A percentile compares a stretch with the other conserved stretches of the same genome.
These are phyloP conservation scores for Collybiopsis luxurians DNA, from an alignment of 768 basidiomycete genomes.

Conservation along the genomic window DNA sequence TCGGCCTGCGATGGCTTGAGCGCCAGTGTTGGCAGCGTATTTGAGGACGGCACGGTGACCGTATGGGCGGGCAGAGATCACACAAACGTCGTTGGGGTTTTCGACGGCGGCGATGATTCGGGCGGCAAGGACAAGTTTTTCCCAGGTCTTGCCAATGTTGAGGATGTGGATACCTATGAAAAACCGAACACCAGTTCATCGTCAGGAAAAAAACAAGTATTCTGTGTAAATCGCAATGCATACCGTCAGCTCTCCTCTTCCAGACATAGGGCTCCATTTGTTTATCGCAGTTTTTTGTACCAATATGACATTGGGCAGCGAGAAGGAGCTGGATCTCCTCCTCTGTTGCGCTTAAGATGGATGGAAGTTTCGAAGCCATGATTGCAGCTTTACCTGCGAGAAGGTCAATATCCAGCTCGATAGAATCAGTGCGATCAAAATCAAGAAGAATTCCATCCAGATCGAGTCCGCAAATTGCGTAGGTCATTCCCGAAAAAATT, in stretches of 20 bases:
- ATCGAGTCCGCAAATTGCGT: not conserved
- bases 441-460: not conserved
- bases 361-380: constrained; percentile 90
- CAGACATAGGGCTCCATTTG: constrained; percentile 98
- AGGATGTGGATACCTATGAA: constrained; percentile 89
- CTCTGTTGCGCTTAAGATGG: constrained; percentile 90
- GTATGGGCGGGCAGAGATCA: constrained; percentile 97
- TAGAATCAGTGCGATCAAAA: not conserved
- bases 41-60: constrained; percentile 99
- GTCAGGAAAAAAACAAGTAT: not conserved
- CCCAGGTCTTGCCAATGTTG: constrained; percentile 99
- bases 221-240: constrained; percentile 7
- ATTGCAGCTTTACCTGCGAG: constrained; percentile 20
- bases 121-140: constrained; percentile 97
- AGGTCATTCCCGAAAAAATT: too few species aligned
- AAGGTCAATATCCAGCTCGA: not conserved
- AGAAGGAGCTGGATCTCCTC: constrained; percentile 96
- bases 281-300: constrained; percentile 99
- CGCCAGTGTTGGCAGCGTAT: constrained; percentile 96
- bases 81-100: constrained; percentile 97
- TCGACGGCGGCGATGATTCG: constrained; percentile 97
- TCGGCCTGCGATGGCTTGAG: constrained; percentile 97
- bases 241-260: constrained; percentile 95
- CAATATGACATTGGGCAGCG: constrained; percentile 94
- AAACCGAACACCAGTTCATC: constrained; percentile 9